Evolutionary conservation across 1,284 basidiomycete genomes (phyloP), one percentile per base, ranked within the genome.

Genomic region (Afroboletus lepidellus): DNA sequence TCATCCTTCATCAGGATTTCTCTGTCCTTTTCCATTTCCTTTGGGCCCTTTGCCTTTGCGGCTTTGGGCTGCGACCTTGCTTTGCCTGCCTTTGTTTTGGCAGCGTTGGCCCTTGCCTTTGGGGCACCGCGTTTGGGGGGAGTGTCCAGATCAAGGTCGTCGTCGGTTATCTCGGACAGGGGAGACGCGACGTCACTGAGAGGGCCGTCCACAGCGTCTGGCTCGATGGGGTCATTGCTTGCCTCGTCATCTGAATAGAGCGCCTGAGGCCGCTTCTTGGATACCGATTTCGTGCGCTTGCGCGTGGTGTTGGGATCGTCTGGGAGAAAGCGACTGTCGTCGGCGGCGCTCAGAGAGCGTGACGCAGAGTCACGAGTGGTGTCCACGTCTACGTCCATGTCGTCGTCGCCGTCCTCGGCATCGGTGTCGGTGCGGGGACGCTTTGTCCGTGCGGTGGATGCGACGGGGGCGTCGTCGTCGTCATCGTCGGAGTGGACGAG

Each of bases 1-100:
- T 78, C 77, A 51, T 77, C 74, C 50, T 69, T 72, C 46, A 73
- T 67, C 37, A 60, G 36, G 20, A 74, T 61, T 34, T 72, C 71
- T 36, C 65, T 72, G 42, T 71, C 67, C 51, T 53, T 65, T 41
- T 65, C 66, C 41, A 62, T 65, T 39, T 70, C 67, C 58, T 56
- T 70, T 60, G 50, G 44, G 23, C 50, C 53, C 46, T 54, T 67
- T 48, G 33, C 39, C 46, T 62, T 69, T 23, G 50, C 43, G 21
- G 48, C 53, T 50, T 60, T 69, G 47, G 30, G 44, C 20, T 55
- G 60, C 18, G 34, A 8, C 34, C 46, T 63, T 39, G 39, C 42
- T 36, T 56, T 66, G 6, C 54, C 47, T 11, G 44, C 29, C 53
- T 58, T 70, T 45, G 55, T 59, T 50, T 57, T 72, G 60, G 32